phyloP scores from a whole-genome alignment of 2,329 filamentous ascomycete species.

The Fusarium piperis region DNA sequence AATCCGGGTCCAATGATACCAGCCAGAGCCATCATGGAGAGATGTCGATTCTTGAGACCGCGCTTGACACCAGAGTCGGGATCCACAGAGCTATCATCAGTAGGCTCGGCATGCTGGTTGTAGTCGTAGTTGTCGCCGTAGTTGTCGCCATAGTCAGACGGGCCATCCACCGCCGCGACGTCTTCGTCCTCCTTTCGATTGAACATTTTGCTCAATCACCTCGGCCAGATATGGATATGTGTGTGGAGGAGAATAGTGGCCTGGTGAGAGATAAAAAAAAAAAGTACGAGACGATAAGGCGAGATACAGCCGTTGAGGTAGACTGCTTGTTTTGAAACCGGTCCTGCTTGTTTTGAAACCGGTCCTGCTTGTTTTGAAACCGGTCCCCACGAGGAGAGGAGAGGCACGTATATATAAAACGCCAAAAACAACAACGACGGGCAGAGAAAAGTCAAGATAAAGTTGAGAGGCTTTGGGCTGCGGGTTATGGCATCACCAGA shows the following conservation, averaged over 20 bases:
- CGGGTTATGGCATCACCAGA: slow-evolving; percentile 38
- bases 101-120: slow-evolving; percentile 21
- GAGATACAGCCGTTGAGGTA: background rate
- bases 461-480: slow-evolving; percentile 25
- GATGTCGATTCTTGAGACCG: slow-evolving; percentile 73
- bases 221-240: slow-evolving; percentile 1
- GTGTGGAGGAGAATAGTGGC: background rate
- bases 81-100: slow-evolving; percentile 59
- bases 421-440: slow-evolving; percentile 1
- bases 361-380: background rate
- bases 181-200: slow-evolving; percentile 33
- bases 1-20: slow-evolving; percentile 75
- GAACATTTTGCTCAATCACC: slow-evolving; percentile 21
- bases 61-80: slow-evolving; percentile 73
- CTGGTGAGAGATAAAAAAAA: background rate
- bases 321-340: background rate
- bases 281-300: background rate
- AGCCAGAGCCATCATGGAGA: slow-evolving; percentile 73
- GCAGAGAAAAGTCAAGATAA: slow-evolving; percentile 31
- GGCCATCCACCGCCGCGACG: slow-evolving; percentile 30
- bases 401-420: slow-evolving; percentile 12
- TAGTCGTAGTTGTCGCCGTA: slow-evolving; percentile 28
- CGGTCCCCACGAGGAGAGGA: background rate
- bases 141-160: slow-evolving; percentile 13
- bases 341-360: background rate